Base-by-base conservation (phyloP, 164 flowering plant species). In the Echeveria elegans region DNA sequence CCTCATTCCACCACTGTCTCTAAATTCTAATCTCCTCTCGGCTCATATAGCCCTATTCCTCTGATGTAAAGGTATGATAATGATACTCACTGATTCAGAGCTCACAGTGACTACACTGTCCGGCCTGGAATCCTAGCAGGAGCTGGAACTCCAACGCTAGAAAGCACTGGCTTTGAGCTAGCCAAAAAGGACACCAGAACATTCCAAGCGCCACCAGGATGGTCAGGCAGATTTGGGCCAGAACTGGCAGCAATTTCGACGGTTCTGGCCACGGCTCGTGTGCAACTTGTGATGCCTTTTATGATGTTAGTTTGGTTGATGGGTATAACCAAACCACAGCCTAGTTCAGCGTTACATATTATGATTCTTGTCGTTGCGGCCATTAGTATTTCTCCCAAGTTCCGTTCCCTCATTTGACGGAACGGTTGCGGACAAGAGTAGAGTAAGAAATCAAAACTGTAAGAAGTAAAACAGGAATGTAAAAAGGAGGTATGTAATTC, bases 251-350 rank as follows among this genome's bases (percentile, higher is more conserved):
- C 15, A 43, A 43, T 16, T 43, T 43, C 16, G 47, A 43, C 16
- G 15, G 47, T 43, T 11, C 47, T 11, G 47, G 47, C 3, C 47
- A 16, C 4, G 47, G 47, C 16, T 43, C 47, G 0, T 43, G 47
- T 43, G 74, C 74, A 23, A 85, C 86, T 0, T 85, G 87, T 5
- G 40, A 77, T 19, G 90, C 87, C 73, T 87, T 67, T 77, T 89
- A 89, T 47, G 96, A 87, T 60, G 90, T 89, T 29, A 89, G 92
- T 72, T 72, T 89, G 59, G 90, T 89, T 2, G 96, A 87, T 47
- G 96, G 96, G 6, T 89, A 84, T 75, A 89, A 90, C 74, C 3
- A 80, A 71, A 67, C 67, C 63, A 6, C 64, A 29, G 4, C 71
- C 69, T 12, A 40, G 23, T 47, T 26, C 15, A 12, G 24, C 30